These are phyloP conservation scores for Fusarium humuli DNA, from an alignment of 2,329 filamentous ascomycete species.

Conservation along the genomic window DNA sequence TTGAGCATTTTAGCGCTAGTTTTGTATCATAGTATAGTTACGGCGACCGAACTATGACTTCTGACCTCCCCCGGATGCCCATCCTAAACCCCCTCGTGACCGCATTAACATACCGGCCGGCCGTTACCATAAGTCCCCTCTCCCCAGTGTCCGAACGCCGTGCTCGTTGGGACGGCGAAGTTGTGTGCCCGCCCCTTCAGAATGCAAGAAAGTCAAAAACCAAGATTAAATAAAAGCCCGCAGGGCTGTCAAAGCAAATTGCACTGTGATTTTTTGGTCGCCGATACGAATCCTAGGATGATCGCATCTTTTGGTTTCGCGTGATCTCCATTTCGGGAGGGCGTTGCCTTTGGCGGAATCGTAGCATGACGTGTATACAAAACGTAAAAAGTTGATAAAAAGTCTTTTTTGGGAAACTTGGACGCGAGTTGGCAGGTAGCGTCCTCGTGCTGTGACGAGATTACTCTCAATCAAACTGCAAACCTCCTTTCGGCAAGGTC, in stretches of 20 bases:
- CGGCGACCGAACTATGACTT: slow-evolving; percentile 1
- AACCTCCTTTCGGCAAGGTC: slow-evolving; percentile 28
- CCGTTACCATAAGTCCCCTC: slow-evolving; percentile 34
- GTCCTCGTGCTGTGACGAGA: slow-evolving; percentile 8
- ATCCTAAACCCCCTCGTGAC: slow-evolving; percentile 8
- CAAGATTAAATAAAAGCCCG: slow-evolving; percentile 38
- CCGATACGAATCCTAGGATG: slow-evolving; percentile 23
- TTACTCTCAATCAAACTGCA: slow-evolving; percentile 8
- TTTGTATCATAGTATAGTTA: slow-evolving; percentile 3
- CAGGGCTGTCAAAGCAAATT: slow-evolving; percentile 33
- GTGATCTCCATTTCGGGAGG: slow-evolving; percentile 22
- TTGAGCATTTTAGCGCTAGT: slow-evolving; percentile 3
- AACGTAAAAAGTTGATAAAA: slow-evolving; percentile 37
- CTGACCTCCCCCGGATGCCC: neutral
- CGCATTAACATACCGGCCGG: slow-evolving; percentile 33
- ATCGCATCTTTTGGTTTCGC: slow-evolving; percentile 26
- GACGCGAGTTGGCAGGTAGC: slow-evolving; percentile 19
- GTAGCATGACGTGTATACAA: slow-evolving; percentile 48
- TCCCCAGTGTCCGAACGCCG: slow-evolving; percentile 49
- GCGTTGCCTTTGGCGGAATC: slow-evolving; percentile 44
- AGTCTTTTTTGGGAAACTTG: slow-evolving; percentile 22
- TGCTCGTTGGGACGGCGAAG: slow-evolving; percentile 46
- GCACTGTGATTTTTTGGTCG: slow-evolving; percentile 37
- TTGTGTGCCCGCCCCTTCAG: slow-evolving; percentile 39
- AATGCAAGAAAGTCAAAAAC: slow-evolving; percentile 40